Conservation (phyloP, 208 protist genomes). For the Trypanosoma rangeli region DNA sequence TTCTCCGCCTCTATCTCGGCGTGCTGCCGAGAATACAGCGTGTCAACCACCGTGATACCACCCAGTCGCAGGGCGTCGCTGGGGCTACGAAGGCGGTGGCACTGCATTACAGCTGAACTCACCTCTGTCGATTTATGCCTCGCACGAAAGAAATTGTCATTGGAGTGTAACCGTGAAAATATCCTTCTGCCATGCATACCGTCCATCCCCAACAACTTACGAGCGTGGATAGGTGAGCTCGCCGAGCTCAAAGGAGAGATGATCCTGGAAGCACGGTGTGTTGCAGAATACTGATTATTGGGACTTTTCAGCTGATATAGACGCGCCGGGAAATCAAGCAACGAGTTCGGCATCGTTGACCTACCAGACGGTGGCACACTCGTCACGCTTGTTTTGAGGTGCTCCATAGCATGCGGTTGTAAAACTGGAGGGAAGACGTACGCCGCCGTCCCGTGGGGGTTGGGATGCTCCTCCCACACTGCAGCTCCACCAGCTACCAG, state of each 20-base stretch:
- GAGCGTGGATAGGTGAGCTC: not conserved
- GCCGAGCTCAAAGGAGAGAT: not conserved
- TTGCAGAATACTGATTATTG: not conserved
- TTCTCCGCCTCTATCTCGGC: constrained; percentile 19
- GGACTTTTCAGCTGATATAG: not conserved
- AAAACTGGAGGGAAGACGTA: not conserved
- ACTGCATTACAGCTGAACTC: constrained; percentile 5
- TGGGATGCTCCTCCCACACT: not conserved
- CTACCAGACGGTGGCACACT: not conserved
- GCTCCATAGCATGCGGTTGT: not conserved
- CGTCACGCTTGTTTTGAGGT: no score
- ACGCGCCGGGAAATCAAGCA: not conserved
- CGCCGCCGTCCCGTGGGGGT: no score
- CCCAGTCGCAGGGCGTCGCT: constrained; percentile 30
- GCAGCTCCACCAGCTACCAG: not conserved
- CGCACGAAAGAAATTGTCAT: not conserved
- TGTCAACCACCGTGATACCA: constrained; percentile 14
- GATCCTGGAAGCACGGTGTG: not conserved
- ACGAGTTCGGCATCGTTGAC: not conserved
- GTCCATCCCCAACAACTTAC: no score
- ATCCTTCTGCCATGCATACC: not conserved
- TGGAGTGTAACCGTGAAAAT: not conserved
- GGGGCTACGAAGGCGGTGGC: constrained; percentile 24
- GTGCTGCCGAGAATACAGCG: constrained; percentile 11
- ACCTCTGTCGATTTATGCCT: not conserved